Evolutionary conservation across 2,329 filamentous ascomycete species (phyloP).

Genomic region (Fusarium citri): DNA sequence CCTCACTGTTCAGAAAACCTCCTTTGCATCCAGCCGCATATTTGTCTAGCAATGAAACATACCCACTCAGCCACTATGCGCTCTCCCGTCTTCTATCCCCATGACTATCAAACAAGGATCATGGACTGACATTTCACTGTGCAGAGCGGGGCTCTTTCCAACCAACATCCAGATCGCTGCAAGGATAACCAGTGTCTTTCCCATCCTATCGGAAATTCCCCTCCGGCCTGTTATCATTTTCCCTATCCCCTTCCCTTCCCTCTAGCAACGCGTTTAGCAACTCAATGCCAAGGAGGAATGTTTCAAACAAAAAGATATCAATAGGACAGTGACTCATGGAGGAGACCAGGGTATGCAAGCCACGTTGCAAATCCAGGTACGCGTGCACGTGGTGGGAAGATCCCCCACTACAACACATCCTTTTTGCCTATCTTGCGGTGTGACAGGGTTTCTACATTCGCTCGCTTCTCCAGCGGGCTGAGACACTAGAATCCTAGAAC

Average conservation of each 20-base stretch:
- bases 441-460: background rate
- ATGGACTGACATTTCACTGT: background rate
- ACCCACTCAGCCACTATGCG: background rate
- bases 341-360: background rate
- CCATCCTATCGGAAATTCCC: background rate
- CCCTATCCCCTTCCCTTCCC: background rate
- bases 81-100: background rate
- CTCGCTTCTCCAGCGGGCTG: background rate
- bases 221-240: background rate
- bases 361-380: constrained; percentile 8
- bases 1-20: background rate
- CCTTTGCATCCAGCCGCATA: background rate
- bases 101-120: background rate
- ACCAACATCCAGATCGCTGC: background rate
- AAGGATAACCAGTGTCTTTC: background rate
- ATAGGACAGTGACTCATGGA: background rate
- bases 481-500: background rate
- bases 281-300: background rate
- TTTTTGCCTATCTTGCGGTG: constrained; percentile 4
- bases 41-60: background rate
- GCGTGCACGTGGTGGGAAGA: background rate
- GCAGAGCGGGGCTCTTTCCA: background rate
- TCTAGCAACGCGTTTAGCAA: too few relatives aligned
- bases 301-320: background rate
- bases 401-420: background rate